Percentiles rank a stretch among this genome's conserved stretches.
These are phyloP conservation scores for Ophiostoma sp. DNA, from an alignment of 2,329 filamentous ascomycete species.

Conservation along the genomic window DNA sequence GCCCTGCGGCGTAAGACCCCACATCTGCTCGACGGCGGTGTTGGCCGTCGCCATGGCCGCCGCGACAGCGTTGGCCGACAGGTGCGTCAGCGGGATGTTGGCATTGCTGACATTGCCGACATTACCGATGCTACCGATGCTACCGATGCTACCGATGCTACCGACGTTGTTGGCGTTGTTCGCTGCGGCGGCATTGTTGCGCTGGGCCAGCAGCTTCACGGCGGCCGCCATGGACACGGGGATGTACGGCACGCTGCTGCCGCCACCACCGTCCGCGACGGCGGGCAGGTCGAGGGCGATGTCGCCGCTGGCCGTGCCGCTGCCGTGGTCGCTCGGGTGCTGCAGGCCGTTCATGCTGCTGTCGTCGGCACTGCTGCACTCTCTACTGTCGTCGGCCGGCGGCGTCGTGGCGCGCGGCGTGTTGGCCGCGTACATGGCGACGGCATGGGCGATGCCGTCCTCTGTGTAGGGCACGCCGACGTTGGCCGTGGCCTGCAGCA, in stretches of 20 bases:
- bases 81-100: neutral
- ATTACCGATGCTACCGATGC: neutral
- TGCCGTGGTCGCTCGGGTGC: neutral
- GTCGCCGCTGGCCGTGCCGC: neutral
- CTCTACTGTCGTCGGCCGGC: conserved; percentile 41
- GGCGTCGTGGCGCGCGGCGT: conserved; percentile 41
- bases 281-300: conserved; percentile 3
- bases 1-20: conserved; percentile 42
- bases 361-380: conserved; percentile 5
- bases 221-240: conserved; percentile 3
- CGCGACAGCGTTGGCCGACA: neutral
- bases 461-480: conserved; percentile 28
- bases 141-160: neutral
- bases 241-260: conserved; percentile 2
- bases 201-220: conserved; percentile 5
- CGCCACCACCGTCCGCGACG: conserved; percentile 10
- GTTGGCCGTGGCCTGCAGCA: conserved; percentile 27
- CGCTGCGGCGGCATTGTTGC: no score
- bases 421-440: conserved; percentile 23
- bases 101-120: neutral
- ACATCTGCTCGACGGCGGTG: conserved; percentile 36
- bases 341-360: conserved; percentile 9
- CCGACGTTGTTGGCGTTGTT: neutral
- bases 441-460: conserved; percentile 26
- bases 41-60: conserved; percentile 30